Percentiles rank a stretch among this genome's conserved stretches.
phyloP scores from a whole-genome alignment of 345 rosid species.

The Excoecaria cochinchinensis region DNA sequence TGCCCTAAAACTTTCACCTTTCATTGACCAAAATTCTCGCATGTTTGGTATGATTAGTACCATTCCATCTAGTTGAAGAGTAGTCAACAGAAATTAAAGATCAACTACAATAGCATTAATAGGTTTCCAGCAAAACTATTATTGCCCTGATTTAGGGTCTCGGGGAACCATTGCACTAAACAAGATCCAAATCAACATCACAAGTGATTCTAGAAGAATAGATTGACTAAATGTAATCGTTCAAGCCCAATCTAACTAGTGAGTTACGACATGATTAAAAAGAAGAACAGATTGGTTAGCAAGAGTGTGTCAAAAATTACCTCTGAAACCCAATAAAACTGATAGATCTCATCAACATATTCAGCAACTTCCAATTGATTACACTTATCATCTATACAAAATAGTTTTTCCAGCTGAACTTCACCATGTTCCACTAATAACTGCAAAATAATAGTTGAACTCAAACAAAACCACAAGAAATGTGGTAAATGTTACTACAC shows the following conservation, averaged over 20 bases:
- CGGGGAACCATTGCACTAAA: no score
- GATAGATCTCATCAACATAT: slow-evolving; percentile 89
- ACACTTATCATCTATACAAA: slow-evolving; percentile 66
- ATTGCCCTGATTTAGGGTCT: no score
- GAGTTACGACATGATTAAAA: slow-evolving; percentile 6
- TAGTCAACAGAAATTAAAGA: no score
- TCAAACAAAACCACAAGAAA: slow-evolving; percentile 22
- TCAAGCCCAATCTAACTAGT: background rate
- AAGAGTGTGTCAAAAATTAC: slow-evolving; percentile 33
- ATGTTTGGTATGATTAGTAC: background rate
- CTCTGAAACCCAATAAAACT: slow-evolving; percentile 86
- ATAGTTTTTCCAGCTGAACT: slow-evolving; percentile 46
- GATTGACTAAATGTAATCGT: background rate
- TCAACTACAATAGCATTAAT: no score
- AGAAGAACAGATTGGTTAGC: background rate
- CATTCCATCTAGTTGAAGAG: no score
- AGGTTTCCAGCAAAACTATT: no score
- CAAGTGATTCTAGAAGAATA: no score
- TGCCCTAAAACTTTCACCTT: no score
- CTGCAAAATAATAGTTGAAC: slow-evolving; percentile 40
- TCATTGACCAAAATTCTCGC: background rate
- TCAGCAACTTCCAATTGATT: slow-evolving; percentile 95
- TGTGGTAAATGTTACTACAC: background rate
- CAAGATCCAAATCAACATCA: no score
- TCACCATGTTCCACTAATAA: slow-evolving; percentile 49